Percentiles rank a stretch among this genome's conserved stretches.
Conservation (phyloP, 192 early-diverging fungal genomes). For the Gigaspora rosea region DNA sequence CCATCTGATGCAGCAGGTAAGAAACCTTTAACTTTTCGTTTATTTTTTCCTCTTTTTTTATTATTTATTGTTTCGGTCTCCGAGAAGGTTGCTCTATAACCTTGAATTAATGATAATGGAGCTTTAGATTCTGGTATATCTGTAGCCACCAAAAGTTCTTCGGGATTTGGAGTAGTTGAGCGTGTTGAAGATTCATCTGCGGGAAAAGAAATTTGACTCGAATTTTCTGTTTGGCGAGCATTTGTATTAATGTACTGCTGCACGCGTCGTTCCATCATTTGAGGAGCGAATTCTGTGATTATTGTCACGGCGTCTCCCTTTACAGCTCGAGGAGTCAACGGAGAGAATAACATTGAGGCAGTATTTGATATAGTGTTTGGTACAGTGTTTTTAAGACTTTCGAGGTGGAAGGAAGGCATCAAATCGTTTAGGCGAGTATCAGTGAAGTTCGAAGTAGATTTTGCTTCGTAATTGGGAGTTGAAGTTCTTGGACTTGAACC, state of each 20-base stretch:
- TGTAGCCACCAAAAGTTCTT: slow-evolving; percentile 41
- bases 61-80: slow-evolving; percentile 32
- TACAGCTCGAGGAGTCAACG: slow-evolving; percentile 52
- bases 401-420: slow-evolving; percentile 14
- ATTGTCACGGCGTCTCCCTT: slow-evolving; percentile 54
- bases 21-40: slow-evolving; percentile 27
- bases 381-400: slow-evolving; percentile 12
- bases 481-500: not conserved
- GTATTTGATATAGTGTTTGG: slow-evolving; percentile 23
- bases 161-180: slow-evolving; percentile 22
- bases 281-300: slow-evolving; percentile 41
- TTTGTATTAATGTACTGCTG: slow-evolving; percentile 45
- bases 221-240: slow-evolving; percentile 29
- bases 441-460: not conserved
- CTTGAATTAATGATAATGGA: slow-evolving; percentile 57
- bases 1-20: slow-evolving; percentile 14
- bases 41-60: slow-evolving; percentile 36
- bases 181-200: slow-evolving; percentile 33
- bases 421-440: slow-evolving; percentile 13
- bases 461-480: not conserved
- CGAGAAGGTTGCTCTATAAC: slow-evolving; percentile 57
- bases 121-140: slow-evolving; percentile 58
- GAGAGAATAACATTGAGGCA: slow-evolving; percentile 54
- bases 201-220: slow-evolving; percentile 30
- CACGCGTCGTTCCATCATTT: slow-evolving; percentile 50